These are phyloP conservation scores for Volvox carteri DNA, from an alignment of 163 green algal genomes.

Conservation along the genomic window DNA sequence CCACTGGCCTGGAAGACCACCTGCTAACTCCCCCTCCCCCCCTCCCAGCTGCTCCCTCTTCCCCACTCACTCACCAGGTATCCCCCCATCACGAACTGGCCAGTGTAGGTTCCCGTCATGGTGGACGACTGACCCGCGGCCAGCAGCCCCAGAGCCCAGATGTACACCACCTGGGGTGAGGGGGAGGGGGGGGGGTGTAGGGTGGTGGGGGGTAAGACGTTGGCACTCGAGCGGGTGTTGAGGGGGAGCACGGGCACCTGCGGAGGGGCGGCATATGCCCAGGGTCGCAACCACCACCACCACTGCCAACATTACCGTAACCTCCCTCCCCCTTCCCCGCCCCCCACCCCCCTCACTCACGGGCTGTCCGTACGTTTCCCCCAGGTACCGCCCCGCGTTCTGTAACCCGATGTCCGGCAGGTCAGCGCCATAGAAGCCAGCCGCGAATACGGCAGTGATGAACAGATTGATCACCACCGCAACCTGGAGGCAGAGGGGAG, in stretches of 20 bases:
- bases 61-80: conserved; percentile 72
- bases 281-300: too few relatives aligned
- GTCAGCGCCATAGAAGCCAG: conserved; percentile 79
- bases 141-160: conserved; percentile 90
- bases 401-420: conserved; percentile 85
- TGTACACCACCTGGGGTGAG: conserved; percentile 61
- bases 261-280: too few relatives aligned
- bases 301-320: not conserved
- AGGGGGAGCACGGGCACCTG: too few relatives aligned
- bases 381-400: conserved; percentile 88
- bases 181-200: not conserved
- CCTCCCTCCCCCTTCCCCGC: not conserved
- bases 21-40: too few relatives aligned
- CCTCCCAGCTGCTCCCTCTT: not conserved
- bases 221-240: not conserved
- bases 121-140: conserved; percentile 89
- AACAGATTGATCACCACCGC: conserved; percentile 93
- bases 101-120: conserved; percentile 82
- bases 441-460: conserved; percentile 88
- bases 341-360: not conserved
- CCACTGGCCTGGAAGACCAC: too few relatives aligned
- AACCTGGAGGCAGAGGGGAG: conserved; percentile 60
- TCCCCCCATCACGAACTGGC: conserved; percentile 93
- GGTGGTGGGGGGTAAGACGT: not conserved
- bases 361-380: conserved; percentile 72